A percentile compares a stretch with the other conserved stretches of the same genome.
These are phyloP conservation scores for Cryphonectria parasitica DNA, from an alignment of 2,329 filamentous ascomycete species.

Conservation along the genomic window DNA sequence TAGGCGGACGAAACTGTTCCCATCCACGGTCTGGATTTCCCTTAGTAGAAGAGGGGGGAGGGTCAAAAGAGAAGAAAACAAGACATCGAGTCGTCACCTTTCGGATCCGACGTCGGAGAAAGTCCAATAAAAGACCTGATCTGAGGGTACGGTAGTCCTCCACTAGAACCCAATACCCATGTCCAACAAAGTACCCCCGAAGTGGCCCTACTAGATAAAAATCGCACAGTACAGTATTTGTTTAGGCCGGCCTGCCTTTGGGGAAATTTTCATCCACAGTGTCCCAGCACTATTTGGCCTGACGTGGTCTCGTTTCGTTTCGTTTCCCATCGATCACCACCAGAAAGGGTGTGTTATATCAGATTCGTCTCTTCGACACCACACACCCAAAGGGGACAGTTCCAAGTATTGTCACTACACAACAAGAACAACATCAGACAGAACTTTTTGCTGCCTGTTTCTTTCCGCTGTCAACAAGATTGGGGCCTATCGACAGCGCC, in stretches of 20 bases:
- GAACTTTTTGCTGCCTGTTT: no score
- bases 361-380: background rate
- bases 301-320: background rate
- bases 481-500: background rate
- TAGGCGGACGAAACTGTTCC: constrained; percentile 1
- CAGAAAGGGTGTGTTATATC: background rate
- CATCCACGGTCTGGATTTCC: background rate
- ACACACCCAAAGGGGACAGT: background rate
- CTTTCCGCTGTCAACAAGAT: background rate
- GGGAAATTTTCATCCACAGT: constrained; percentile 7
- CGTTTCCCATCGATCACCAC: background rate
- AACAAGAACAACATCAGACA: background rate
- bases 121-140: background rate
- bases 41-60: background rate
- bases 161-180: background rate
- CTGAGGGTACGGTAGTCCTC: background rate
- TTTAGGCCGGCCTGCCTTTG: background rate
- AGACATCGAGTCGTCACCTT: background rate
- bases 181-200: background rate
- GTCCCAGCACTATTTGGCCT: constrained; percentile 6
- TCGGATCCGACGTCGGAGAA: constrained; percentile 10
- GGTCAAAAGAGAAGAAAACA: no score
- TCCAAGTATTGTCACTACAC: background rate
- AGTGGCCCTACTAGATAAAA: background rate
- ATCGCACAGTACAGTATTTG: background rate